Evolutionary conservation across 2,329 filamentous ascomycete species (phyloP).

Genomic region (Neofusicoccum kwambonambiense): DNA sequence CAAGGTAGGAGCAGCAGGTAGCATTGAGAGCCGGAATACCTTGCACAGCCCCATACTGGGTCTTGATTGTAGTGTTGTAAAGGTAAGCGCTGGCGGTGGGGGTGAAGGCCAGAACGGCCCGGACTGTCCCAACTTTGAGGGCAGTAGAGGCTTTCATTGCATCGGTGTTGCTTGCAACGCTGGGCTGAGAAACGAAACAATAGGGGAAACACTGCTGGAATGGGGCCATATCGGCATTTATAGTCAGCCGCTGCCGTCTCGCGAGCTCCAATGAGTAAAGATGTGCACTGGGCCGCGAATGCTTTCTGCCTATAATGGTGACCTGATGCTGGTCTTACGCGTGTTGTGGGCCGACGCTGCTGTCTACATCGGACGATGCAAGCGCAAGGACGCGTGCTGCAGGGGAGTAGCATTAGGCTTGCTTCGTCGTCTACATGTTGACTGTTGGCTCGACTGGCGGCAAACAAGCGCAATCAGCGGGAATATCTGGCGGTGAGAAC

Average conservation of each 20-base stretch:
- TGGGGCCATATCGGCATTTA: not conserved
- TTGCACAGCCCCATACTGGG: not conserved
- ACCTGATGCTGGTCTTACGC: not conserved
- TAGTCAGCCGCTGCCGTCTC: not conserved
- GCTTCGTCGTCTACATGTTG: no score
- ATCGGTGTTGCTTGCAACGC: not conserved
- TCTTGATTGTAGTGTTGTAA: not conserved
- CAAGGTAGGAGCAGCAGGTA: conserved; percentile 1
- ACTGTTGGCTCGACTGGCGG: no score
- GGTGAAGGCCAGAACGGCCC: not conserved
- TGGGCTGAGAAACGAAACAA: not conserved
- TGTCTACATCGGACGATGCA: no score
- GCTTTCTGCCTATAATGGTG: not conserved
- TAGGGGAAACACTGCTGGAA: not conserved
- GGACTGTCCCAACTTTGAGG: not conserved
- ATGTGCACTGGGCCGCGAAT: not conserved
- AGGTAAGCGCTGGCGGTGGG: not conserved
- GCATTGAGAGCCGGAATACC: not conserved
- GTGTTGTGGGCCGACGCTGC: no score
- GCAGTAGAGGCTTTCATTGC: not conserved
- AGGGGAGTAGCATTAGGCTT: no score
- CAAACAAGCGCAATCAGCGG: no score
- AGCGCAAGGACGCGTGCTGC: no score
- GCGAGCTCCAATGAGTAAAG: not conserved
- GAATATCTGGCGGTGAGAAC: no score